phyloP scores from a whole-genome alignment of 192 early-diverging fungal genomes.

The Dissophora globulifera region DNA sequence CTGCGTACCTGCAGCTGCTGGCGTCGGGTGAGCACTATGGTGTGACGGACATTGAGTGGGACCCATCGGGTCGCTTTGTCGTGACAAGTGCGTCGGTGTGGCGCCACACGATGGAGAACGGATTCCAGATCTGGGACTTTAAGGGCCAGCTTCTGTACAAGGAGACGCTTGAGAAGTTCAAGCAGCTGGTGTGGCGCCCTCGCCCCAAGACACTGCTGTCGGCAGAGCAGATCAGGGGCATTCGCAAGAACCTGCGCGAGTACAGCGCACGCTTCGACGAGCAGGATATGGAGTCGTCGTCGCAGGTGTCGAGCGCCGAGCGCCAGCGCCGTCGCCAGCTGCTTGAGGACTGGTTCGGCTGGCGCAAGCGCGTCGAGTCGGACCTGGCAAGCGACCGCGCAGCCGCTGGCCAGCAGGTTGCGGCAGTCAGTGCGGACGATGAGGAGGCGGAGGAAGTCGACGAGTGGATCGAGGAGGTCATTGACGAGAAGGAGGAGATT shows the following conservation, averaged over 20 bases:
- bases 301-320: conserved; percentile 77
- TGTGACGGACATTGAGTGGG: conserved; percentile 97
- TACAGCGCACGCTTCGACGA: conserved; percentile 92
- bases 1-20: conserved; percentile 71
- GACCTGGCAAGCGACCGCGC: conserved; percentile 67
- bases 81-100: conserved; percentile 86
- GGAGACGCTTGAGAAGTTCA: conserved; percentile 82
- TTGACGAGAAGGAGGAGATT: conserved; percentile 82
- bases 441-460: conserved; percentile 80
- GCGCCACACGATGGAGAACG: conserved; percentile 88
- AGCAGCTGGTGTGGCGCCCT: conserved; percentile 97
- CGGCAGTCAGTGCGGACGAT: conserved; percentile 60
- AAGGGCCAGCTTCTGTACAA: conserved; percentile 84
- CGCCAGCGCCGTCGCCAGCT: conserved; percentile 79
- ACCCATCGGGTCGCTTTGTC: conserved; percentile 97
- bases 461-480: conserved; percentile 89
- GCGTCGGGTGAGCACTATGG: conserved; percentile 90
- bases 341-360: conserved; percentile 86
- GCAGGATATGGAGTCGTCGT: conserved; percentile 80
- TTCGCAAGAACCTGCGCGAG: conserved; percentile 92
- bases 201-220: conserved; percentile 86
- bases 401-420: conserved; percentile 62
- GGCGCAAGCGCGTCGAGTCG: conserved; percentile 76
- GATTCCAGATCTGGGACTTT: conserved; percentile 93
- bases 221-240: conserved; percentile 80